Evolutionary conservation across 371 early-diverging fungal species (phyloP), one percentile per base, ranked within the genome.

Genomic region (Phascolomyces articulosus): DNA sequence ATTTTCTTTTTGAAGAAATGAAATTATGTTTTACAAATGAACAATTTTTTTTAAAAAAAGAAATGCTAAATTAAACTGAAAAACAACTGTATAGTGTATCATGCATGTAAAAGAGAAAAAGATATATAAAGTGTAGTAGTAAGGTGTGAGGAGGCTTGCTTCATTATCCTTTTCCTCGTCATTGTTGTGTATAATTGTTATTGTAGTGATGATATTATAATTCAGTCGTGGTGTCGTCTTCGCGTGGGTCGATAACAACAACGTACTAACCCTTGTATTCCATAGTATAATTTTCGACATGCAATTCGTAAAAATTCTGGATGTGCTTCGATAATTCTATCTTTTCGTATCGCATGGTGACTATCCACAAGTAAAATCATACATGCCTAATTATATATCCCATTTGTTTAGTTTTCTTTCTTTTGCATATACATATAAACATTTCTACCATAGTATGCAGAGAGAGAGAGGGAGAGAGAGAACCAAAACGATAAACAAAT

Each of bases 311-410:
- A 20, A 23, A 63, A 27, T 31, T 40, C 26, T 28, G 63, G 29
- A 18, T 47, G 63, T 3, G 63, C 44, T 21, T 57, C 48, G 11
- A 54, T 34, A 23, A 65, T 65, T 20, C 65, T 44, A 53, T 65
- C 65, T 24, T 26, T 59, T 15, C 65, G 59, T 18, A 65, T 60
- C 1, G 54, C 60, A 48, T 88, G 88, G 11, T 76, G 68, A 1
- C 64, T 67, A 64, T 91, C 90, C n/a, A 91, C 83, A 23, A 90
- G 65, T n/a, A 81, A 78, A 8, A 77, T 70, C 10, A 90, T 69
- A 55, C 87, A 84, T 38, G 80, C 84, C 82, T 82, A 74, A 18
- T 38, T 40, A 29, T 9, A 24, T 31, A 54, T 20, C 26, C 9
- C 0, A 16, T 27, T 6, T 28, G 20, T 9, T 20, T 20, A n/a